Percentiles rank a stretch among this genome's conserved stretches.
Conservation (phyloP, 768 basidiomycete genomes). For the Thelephora aurantiotincta region DNA sequence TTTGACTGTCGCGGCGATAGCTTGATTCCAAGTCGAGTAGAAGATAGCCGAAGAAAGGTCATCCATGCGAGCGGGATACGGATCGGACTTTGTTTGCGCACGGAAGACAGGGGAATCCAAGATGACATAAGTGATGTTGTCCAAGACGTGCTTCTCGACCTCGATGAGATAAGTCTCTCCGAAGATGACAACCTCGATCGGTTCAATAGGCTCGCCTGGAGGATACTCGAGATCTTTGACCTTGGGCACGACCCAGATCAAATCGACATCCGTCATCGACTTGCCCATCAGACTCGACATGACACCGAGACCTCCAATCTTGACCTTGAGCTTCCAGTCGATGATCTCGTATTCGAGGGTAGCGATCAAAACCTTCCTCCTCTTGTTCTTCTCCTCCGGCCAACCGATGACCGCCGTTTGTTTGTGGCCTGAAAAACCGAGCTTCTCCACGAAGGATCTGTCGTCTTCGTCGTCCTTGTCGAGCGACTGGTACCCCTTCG, state of each 20-base stretch:
- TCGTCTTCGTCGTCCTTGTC: conserved; percentile 56
- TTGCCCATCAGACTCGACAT: conserved; percentile 98
- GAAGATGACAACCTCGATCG: conserved; percentile 93
- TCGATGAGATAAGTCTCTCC: conserved; percentile 92
- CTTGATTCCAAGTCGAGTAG: conserved; percentile 98
- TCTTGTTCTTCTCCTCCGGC: conserved; percentile 88
- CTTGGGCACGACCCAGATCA: conserved; percentile 89
- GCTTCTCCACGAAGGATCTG: conserved; percentile 48
- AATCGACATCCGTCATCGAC: conserved; percentile 93
- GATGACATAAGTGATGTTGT: conserved; percentile 92
- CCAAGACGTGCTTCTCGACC: conserved; percentile 83
- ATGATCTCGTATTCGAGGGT: conserved; percentile 94
- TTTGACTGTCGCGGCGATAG: conserved; percentile 84
- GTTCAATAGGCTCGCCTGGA: conserved; percentile 79
- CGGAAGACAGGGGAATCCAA: conserved; percentile 94
- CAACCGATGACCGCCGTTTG: conserved; percentile 80
- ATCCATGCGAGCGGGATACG: conserved; percentile 95
- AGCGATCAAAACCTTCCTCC: conserved; percentile 81
- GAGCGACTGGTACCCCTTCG: conserved; percentile 49
- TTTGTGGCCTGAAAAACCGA: conserved; percentile 38
- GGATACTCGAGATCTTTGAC: conserved; percentile 93
- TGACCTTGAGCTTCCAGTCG: conserved; percentile 96
- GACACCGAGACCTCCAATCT: conserved; percentile 94
- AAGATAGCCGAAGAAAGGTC: conserved; percentile 93
- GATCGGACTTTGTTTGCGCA: conserved; percentile 90